Evolutionary conservation across 306 rosid species (phyloP).

Genomic region (Cucurbita argyrosperma): DNA sequence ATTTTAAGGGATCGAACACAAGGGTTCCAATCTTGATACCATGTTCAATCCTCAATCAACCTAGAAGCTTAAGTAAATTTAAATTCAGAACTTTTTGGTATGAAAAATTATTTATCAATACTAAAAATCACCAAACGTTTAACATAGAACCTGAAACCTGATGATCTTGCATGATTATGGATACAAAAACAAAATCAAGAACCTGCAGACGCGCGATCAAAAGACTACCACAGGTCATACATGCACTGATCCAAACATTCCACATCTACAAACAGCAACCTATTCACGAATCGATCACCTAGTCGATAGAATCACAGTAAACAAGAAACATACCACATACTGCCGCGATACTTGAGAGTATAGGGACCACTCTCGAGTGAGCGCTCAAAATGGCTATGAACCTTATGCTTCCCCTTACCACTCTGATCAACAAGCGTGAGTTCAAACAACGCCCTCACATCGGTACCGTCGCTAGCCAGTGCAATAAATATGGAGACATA

Average conservation of each 20-base stretch:
- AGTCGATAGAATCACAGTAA: not conserved
- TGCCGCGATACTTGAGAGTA: constrained; percentile 76
- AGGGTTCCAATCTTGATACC: not conserved
- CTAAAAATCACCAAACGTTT: not conserved
- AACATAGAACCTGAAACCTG: not conserved
- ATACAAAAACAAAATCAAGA: not conserved
- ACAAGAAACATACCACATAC: constrained; percentile 57
- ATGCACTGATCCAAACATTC: not conserved
- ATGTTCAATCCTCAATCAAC: not conserved
- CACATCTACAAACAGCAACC: not conserved
- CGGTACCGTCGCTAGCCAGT: constrained; percentile 70
- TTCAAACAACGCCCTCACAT: constrained; percentile 79
- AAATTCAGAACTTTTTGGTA: too few species aligned
- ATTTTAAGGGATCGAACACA: not conserved
- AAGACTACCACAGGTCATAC: not conserved
- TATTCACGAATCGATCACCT: not conserved
- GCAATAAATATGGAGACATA: constrained; percentile 86
- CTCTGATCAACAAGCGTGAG: constrained; percentile 65
- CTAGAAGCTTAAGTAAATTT: not conserved
- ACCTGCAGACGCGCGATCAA: not conserved
- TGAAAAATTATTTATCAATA: not conserved
- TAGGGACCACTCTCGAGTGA: constrained; percentile 88
- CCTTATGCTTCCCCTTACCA: constrained; percentile 56
- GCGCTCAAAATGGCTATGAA: constrained; percentile 88
- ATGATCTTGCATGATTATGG: not conserved